phyloP scores from a whole-genome alignment of 2,329 filamentous ascomycete species.

The Sporothrix brunneoviolacea region DNA sequence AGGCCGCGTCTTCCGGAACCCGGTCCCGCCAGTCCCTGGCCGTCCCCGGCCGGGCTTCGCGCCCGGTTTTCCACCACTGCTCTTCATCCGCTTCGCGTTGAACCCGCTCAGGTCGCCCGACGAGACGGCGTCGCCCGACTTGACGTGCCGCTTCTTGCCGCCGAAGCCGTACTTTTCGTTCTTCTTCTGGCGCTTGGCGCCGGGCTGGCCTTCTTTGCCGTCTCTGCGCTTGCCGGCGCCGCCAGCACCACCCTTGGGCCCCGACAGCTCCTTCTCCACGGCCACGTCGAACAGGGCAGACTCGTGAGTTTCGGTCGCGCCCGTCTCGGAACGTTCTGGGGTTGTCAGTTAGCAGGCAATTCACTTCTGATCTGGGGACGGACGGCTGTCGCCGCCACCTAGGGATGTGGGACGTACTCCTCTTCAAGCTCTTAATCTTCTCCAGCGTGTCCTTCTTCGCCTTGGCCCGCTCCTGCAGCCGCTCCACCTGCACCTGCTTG shows the following conservation, averaged over 20 bases:
- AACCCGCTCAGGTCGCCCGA: slow-evolving; percentile 76
- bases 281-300: slow-evolving; percentile 87
- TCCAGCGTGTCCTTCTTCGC: slow-evolving; percentile 88
- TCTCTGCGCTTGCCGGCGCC: slow-evolving; percentile 22
- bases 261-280: slow-evolving; percentile 60
- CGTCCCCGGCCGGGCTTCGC: slow-evolving; percentile 20
- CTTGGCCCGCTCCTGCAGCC: slow-evolving; percentile 89
- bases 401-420: slow-evolving; percentile 69
- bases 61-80: slow-evolving; percentile 30
- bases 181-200: slow-evolving; percentile 82
- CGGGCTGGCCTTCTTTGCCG: slow-evolving; percentile 34
- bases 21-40: slow-evolving; percentile 24
- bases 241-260: slow-evolving; percentile 20
- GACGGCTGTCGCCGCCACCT: neutral
- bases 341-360: slow-evolving; percentile 20
- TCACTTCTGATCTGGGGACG: too few species aligned
- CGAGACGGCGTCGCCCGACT: slow-evolving; percentile 83
- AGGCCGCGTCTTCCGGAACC: slow-evolving; percentile 19
- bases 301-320: slow-evolving; percentile 62
- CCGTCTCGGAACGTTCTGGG: slow-evolving; percentile 76
- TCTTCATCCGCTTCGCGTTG: slow-evolving; percentile 81
- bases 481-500: slow-evolving; percentile 95
- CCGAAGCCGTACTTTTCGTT: slow-evolving; percentile 92
- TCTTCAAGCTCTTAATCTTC: slow-evolving; percentile 90
- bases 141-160: slow-evolving; percentile 85